Percentiles rank a stretch among this genome's conserved stretches.
These are phyloP conservation scores for Suhomyces anneliseae DNA, from an alignment of 1,139 yeast genomes.

Conservation along the genomic window DNA sequence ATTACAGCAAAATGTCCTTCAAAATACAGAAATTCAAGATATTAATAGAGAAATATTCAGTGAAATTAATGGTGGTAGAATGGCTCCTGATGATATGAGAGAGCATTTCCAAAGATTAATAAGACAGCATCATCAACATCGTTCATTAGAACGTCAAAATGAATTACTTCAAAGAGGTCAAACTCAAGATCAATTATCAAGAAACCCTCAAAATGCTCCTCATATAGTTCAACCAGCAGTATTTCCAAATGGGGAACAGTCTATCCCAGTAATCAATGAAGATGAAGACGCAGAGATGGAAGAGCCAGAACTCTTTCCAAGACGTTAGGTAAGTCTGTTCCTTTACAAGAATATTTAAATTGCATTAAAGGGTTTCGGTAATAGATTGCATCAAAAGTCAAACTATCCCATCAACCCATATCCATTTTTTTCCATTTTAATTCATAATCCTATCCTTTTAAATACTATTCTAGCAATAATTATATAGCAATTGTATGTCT, in stretches of 20 bases:
- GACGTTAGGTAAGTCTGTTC: background rate
- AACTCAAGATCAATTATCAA: conserved; percentile 10
- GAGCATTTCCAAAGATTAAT: conserved; percentile 39
- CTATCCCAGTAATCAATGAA: conserved; percentile 27
- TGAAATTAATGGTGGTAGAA: conserved; percentile 36
- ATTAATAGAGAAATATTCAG: conserved; percentile 38
- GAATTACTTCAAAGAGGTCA: conserved; percentile 12
- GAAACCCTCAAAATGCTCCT: conserved; percentile 35
- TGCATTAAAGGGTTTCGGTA: background rate
- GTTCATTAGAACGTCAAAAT: conserved; percentile 11
- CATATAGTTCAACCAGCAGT: conserved; percentile 47
- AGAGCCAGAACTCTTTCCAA: conserved; percentile 29
- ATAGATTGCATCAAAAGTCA: background rate
- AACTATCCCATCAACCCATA: background rate
- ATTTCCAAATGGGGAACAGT: conserved; percentile 33
- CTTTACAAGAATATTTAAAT: too few species aligned
- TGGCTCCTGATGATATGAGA: conserved; percentile 41
- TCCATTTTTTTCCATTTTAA: background rate
- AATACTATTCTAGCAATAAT: background rate
- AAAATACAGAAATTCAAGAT: conserved; percentile 28
- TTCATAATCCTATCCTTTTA: conserved; percentile 1
- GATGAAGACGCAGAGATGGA: conserved; percentile 43
- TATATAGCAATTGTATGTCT: background rate
- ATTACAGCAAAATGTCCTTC: conserved; percentile 17
- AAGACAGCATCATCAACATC: conserved; percentile 22